phyloP scores from a whole-genome alignment of 805 yeast species.

The Ogataea siamensis region DNA sequence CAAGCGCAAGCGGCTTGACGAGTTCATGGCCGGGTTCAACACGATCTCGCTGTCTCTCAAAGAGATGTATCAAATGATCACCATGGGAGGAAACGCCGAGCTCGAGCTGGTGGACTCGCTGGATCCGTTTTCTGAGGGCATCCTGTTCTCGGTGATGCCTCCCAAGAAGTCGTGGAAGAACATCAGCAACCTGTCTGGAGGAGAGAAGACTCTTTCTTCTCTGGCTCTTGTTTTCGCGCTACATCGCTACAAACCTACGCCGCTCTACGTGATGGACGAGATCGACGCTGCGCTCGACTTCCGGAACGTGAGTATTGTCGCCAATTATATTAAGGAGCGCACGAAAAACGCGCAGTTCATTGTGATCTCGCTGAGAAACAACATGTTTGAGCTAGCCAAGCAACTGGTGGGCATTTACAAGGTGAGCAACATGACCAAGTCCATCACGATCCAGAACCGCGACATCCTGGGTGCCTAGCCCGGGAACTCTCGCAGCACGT shows the following conservation, averaged over 20 bases:
- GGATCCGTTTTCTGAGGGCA: conserved; percentile 98
- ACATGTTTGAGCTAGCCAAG: conserved; percentile 96
- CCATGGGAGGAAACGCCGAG: conserved; percentile 99
- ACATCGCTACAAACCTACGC: conserved; percentile 95
- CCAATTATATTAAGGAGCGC: conserved; percentile 92
- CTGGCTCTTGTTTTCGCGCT: conserved; percentile 94
- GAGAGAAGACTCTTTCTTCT: conserved; percentile 94
- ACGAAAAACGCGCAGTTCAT: conserved; percentile 96
- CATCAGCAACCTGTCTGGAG: conserved; percentile 92
- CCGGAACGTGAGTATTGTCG: conserved; percentile 94
- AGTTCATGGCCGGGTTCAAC: conserved; percentile 91
- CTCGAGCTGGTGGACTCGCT: conserved; percentile 90
- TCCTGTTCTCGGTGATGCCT: conserved; percentile 96
- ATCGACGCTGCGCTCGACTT: conserved; percentile 98
- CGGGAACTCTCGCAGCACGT: conserved; percentile 3
- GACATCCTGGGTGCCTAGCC: conserved; percentile 35
- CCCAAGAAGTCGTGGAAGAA: conserved; percentile 98
- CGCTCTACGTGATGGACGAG: conserved; percentile 97
- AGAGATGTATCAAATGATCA: conserved; percentile 97
- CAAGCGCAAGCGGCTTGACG: conserved; percentile 72
- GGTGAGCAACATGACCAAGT: conserved; percentile 83
- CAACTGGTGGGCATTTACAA: conserved; percentile 95
- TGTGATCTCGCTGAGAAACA: conserved; percentile 91
- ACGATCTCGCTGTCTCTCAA: conserved; percentile 83
- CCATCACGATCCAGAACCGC: conserved; percentile 72